Evolutionary conservation across 495 filamentous ascomycete genomes (phyloP).

Genomic region (Aspergillus asperescens): DNA sequence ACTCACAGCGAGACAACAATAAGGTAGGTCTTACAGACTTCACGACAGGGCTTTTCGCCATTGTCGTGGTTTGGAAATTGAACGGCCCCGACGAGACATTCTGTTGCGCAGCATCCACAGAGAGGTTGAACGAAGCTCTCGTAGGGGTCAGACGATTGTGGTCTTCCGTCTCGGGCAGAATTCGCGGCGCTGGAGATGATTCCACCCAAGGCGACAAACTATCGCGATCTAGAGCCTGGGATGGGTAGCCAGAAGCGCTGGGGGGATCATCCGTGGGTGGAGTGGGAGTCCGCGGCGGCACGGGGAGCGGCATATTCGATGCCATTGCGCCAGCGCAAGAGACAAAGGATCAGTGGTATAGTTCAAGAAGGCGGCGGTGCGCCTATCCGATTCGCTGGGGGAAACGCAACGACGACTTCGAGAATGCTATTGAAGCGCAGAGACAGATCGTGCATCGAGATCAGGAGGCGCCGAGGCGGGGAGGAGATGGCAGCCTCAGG

Average conservation of each 20-base stretch:
- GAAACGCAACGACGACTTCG: background rate
- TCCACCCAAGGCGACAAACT: constrained; percentile 59
- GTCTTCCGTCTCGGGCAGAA: constrained; percentile 22
- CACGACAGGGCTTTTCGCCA: constrained; percentile 65
- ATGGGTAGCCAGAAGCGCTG: constrained; percentile 9
- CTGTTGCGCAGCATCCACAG: constrained; percentile 32
- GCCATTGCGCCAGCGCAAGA: constrained; percentile 40
- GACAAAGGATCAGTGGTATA: background rate
- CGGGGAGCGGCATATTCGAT: constrained; percentile 55
- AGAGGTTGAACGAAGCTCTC: constrained; percentile 39
- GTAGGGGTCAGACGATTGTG: constrained; percentile 36
- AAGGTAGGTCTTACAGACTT: constrained; percentile 61
- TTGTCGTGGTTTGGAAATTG: constrained; percentile 86
- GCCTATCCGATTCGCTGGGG: background rate
- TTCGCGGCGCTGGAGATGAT: constrained; percentile 36
- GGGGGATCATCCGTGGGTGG: constrained; percentile 55
- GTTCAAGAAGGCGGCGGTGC: background rate
- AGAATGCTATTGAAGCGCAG: background rate
- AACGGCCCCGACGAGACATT: constrained; percentile 58
- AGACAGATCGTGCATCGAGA: background rate
- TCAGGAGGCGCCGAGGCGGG: constrained; percentile 10
- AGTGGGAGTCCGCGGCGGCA: constrained; percentile 63
- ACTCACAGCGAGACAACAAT: background rate
- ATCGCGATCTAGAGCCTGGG: constrained; percentile 47
- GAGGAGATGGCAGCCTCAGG: constrained; percentile 17